Percentiles rank a stretch among this genome's conserved stretches.
Conservation (phyloP, 495 filamentous ascomycete genomes). For the Sordaria brevicollis region DNA sequence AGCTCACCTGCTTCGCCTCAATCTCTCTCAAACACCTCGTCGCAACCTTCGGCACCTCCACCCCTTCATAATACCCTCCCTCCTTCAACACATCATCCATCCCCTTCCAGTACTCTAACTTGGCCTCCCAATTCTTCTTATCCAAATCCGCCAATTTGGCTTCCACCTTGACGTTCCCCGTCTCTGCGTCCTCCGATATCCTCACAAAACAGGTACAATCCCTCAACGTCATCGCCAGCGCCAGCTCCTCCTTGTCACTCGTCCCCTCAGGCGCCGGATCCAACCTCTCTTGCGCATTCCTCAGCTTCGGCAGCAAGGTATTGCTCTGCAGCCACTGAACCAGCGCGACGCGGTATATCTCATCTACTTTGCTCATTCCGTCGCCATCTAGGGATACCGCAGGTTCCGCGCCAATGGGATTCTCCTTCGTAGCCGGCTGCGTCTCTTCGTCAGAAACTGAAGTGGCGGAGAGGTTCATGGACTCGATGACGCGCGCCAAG, state of each 20-base stretch:
- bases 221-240: slow-evolving; percentile 71
- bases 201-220: slow-evolving; percentile 80
- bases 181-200: slow-evolving; percentile 32
- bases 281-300: slow-evolving; percentile 30
- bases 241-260: slow-evolving; percentile 28
- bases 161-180: slow-evolving; percentile 36
- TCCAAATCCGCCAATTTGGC: slow-evolving; percentile 81
- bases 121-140: slow-evolving; percentile 64
- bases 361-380: neutral
- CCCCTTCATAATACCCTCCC: slow-evolving; percentile 64
- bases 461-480: neutral
- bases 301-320: slow-evolving; percentile 34
- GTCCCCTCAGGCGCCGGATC: slow-evolving; percentile 30
- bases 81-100: slow-evolving; percentile 52
- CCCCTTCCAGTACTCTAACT: slow-evolving; percentile 61
- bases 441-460: neutral
- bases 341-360: slow-evolving; percentile 2
- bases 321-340: slow-evolving; percentile 18
- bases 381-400: neutral
- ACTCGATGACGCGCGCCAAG: neutral
- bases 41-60: slow-evolving; percentile 23
- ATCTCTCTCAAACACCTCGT: slow-evolving; percentile 16
- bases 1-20: neutral
- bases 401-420: neutral
- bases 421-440: neutral